Evolutionary conservation across 2,329 filamentous ascomycete species (phyloP), one percentile per base, ranked within the genome.

Genomic region (Claviceps humidiphila): DNA sequence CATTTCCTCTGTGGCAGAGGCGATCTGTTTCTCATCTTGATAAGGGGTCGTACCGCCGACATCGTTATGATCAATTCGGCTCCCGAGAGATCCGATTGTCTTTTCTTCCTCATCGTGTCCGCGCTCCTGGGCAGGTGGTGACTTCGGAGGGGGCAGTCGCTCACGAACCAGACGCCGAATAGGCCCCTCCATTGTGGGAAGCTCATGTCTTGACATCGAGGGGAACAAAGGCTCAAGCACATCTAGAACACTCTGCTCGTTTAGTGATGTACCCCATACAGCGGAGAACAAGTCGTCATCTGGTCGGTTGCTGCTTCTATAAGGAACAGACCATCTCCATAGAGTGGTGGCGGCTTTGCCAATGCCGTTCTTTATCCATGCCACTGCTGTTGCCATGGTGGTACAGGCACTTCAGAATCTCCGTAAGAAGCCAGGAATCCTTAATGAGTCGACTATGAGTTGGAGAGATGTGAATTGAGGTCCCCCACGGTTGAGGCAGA

Each of bases 251-350:
- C 20, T 39, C 13, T 47, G 20, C 6, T 49, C 13, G 14, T 54
- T 52, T 20, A 55, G 17, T 1, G 41, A 26, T 1, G 38, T 51
- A 5, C 40, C 47, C 57, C 57, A 58, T 7, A 58, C 51, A 13
- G 48, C 37, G 11, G 54, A 51, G 37, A 57, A 58, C 13, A 55
- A 38, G 6, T 42, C 34, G 40, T 58, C 57, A 13, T 50, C 40
- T 13, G 54, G 53, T 13, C 56, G 53, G 42, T 58, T 56, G 24
- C 57, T 53, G 38, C 52, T 58, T 22, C 53, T 56, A 46, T 56
- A 53, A 5, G 54, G 54, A 17, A 58, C 56, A 6, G 57, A 57
- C 56, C 57, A 58, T n/a, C 53, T 39, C 57, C 57, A 58, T 22
- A 58, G 20, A 13, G 41, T n/a, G n/a, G 26, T 20, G 37, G 8